Conservation (phyloP, 164 flowering plant genomes). For the Santalum album region DNA sequence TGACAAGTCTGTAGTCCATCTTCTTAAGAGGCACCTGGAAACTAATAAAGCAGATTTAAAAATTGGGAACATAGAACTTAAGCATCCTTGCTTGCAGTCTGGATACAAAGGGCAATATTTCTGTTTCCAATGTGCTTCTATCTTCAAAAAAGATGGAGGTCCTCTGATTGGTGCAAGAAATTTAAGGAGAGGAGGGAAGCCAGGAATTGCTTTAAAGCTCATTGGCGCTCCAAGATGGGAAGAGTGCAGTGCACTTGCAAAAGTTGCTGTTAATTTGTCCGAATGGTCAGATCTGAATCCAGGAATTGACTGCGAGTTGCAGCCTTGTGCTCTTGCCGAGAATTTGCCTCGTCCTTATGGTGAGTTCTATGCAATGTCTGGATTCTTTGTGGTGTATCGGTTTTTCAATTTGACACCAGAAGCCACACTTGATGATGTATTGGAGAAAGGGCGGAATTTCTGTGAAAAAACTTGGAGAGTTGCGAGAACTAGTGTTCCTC, state of each 20-base stretch:
- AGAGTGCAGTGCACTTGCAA: conserved; percentile 72
- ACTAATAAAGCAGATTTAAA: conserved; percentile 26
- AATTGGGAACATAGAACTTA: conserved; percentile 48
- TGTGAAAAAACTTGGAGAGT: conserved; percentile 76
- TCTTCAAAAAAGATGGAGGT: conserved; percentile 40
- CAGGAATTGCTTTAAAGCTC: conserved; percentile 46
- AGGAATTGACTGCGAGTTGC: conserved; percentile 71
- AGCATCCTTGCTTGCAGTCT: conserved; percentile 83
- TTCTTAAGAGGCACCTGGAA: conserved; percentile 42
- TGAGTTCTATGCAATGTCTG: conserved; percentile 85
- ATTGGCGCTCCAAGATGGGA: conserved; percentile 83
- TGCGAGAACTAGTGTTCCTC: conserved; percentile 75
- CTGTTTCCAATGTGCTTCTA: conserved; percentile 60
- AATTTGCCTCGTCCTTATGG: conserved; percentile 68
- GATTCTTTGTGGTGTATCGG: conserved; percentile 86
- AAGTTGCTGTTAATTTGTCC: conserved; percentile 70
- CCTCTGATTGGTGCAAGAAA: conserved; percentile 33
- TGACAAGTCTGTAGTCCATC: conserved; percentile 76
- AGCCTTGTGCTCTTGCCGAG: conserved; percentile 77
- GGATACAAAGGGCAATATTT: conserved; percentile 66
- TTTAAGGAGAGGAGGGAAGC: conserved; percentile 36
- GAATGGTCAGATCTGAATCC: conserved; percentile 69
- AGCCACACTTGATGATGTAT: conserved; percentile 74
- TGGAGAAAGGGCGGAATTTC: conserved; percentile 77
- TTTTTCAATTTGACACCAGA: conserved; percentile 78